Evolutionary conservation across 495 filamentous ascomycete genomes (phyloP), one percentile per base, ranked within the genome.

Genomic region (Penicillium roqueforti): DNA sequence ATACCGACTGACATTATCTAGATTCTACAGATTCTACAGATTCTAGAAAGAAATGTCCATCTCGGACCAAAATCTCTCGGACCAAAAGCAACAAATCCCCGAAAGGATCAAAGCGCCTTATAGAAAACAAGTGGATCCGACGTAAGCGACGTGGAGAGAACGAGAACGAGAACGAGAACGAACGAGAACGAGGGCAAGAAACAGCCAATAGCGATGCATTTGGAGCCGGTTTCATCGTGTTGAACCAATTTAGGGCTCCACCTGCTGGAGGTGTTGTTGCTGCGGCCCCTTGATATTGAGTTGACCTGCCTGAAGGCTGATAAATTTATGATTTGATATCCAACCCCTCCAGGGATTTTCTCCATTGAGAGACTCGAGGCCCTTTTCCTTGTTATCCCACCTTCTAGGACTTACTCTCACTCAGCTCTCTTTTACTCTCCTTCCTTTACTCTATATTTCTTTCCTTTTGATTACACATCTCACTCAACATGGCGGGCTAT

Each of bases 141-240:
- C 38, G 20, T 49, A 55, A 55, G 45, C 56, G 56, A 60, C 16
- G 46, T 32, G 16, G 32, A 20, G 61, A 59, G 36, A 61, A 57
- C 65, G 62, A 68, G 47, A 66, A 58, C 60, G 62, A 63, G 31
- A 61, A 55, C 62, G 59, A 61, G 1, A 34, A 26, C 55, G 56
- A 67, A 51, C 44, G 58, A 64, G 36, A 38, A 25, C 57, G 56
- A 34, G 4, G 8, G 14, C 32, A 16, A 6, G n/a, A n/a, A n/a
- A 8, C 4, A 47, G 26, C 66, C 70, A 72, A 71, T 71, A 32
- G 54, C 7, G 43, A 13, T 29, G 0, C 22, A 29, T 10, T 20
- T 36, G 4, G 9, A 48, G 26, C 5, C 49, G 13, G 20, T 47
- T 56, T 54, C 32, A 56, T 51, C 47, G 14, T 45, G n/a, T 44